Evolutionary conservation across 176 grass and related monocot genomes (phyloP).

Genomic region (Lolium rigidum): DNA sequence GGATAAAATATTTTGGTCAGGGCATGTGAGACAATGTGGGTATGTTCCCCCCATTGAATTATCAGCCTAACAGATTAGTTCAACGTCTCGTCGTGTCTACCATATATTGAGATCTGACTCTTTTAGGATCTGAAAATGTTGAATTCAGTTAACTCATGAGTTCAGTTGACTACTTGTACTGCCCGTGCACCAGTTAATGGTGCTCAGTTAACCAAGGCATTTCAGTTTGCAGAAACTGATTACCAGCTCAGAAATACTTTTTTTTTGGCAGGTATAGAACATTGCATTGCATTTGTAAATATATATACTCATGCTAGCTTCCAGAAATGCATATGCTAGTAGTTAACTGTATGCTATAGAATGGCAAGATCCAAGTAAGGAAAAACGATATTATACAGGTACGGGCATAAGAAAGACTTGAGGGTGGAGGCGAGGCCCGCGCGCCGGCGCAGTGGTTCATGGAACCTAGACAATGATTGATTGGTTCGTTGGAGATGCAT

Average conservation of each 20-base stretch:
- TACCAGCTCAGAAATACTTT: background rate
- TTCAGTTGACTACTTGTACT: background rate
- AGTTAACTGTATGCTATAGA: background rate
- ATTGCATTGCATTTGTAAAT: background rate
- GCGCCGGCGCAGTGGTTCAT: conserved; percentile 45
- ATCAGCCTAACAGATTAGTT: conserved; percentile 31
- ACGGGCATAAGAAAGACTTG: conserved; percentile 42
- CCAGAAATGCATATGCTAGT: background rate
- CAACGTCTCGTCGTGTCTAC: background rate
- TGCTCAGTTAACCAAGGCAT: background rate
- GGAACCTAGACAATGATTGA: conserved; percentile 58
- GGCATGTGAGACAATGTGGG: conserved; percentile 73
- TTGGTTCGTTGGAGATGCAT: conserved; percentile 31
- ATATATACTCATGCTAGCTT: background rate
- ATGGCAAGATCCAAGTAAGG: background rate
- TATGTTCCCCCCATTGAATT: conserved; percentile 58
- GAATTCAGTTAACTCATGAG: background rate
- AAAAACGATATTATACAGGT: background rate
- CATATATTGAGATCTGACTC: background rate
- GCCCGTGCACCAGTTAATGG: background rate
- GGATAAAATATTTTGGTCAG: conserved; percentile 41
- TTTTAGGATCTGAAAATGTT: background rate
- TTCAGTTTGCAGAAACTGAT: background rate
- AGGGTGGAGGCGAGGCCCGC: conserved; percentile 24
- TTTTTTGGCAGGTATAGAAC: background rate